A percentile compares a stretch with the other conserved stretches of the same genome.
phyloP scores from a whole-genome alignment of 1,284 basidiomycete genomes.

The Nidula niveotomentosa region DNA sequence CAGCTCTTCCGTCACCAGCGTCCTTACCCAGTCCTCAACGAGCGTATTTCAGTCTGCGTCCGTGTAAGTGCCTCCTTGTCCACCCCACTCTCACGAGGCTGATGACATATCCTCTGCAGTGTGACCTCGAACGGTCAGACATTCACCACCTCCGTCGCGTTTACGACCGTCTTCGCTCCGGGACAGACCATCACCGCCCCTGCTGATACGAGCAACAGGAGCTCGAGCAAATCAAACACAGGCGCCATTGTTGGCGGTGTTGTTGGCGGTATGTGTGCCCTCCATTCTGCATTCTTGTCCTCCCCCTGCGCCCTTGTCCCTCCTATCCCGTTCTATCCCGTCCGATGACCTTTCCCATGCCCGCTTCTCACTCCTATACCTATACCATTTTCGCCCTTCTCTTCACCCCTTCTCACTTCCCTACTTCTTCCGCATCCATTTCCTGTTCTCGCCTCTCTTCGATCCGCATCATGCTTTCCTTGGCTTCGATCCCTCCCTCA shows the following conservation, averaged over 20 bases:
- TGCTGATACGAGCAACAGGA: background rate
- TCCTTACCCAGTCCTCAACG: too few relatives aligned
- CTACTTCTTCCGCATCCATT: background rate
- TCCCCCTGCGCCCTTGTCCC: too few relatives aligned
- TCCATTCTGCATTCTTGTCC: background rate
- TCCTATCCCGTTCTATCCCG: too few relatives aligned
- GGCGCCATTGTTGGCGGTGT: constrained; percentile 41
- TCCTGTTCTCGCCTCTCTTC: background rate
- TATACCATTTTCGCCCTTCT: background rate
- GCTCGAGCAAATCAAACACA: constrained; percentile 12
- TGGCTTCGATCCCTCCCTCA: too few relatives aligned
- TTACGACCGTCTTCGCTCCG: constrained; percentile 23
- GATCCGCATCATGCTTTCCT: too few relatives aligned
- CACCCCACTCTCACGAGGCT: too few relatives aligned
- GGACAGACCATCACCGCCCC: constrained; percentile 17
- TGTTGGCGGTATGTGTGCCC: constrained; percentile 30
- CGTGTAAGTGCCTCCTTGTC: too few relatives aligned
- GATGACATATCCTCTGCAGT: too few relatives aligned
- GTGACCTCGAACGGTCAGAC: constrained; percentile 15
- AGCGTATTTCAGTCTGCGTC: too few relatives aligned
- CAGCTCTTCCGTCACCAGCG: too few relatives aligned
- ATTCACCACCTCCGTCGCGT: constrained; percentile 23
- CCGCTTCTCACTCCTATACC: background rate
- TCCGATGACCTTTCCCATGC: too few relatives aligned
- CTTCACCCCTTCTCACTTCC: background rate